phyloP scores from a whole-genome alignment of 805 yeast species.

The Hanseniaspora singularis region DNA sequence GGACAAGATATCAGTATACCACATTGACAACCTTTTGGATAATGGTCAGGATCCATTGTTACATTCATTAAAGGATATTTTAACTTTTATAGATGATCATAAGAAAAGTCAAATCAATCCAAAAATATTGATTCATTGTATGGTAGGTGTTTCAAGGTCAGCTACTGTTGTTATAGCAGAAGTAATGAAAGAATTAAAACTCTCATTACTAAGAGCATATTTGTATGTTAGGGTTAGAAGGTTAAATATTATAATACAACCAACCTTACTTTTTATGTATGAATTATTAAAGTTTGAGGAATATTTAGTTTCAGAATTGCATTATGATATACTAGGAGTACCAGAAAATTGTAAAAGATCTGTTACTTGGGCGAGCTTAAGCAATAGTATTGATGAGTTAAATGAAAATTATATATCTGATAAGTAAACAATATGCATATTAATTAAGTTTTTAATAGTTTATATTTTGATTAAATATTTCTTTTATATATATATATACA shows the following conservation, averaged over 20 bases:
- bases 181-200: constrained; percentile 63
- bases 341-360: constrained; percentile 35
- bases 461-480: not conserved
- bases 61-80: constrained; percentile 46
- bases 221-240: constrained; percentile 80
- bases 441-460: not conserved
- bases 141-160: constrained; percentile 89
- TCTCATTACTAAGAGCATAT: constrained; percentile 68
- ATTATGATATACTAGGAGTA: constrained; percentile 18
- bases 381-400: constrained; percentile 69
- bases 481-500: constrained; percentile 5
- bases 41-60: constrained; percentile 79
- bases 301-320: constrained; percentile 16
- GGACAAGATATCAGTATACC: constrained; percentile 31
- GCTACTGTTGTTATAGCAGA: constrained; percentile 95
- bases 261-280: constrained; percentile 82
- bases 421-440: not conserved
- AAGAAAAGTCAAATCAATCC: constrained; percentile 33
- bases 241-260: constrained; percentile 85
- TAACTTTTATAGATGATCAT: constrained; percentile 48
- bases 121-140: constrained; percentile 72
- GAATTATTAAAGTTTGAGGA: constrained; percentile 56
- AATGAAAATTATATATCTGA: constrained; percentile 44
- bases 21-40: constrained; percentile 67
- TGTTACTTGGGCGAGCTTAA: constrained; percentile 78